These are phyloP conservation scores for Tausonia pullulans DNA, from an alignment of 1,284 basidiomycete genomes.

Conservation along the genomic window DNA sequence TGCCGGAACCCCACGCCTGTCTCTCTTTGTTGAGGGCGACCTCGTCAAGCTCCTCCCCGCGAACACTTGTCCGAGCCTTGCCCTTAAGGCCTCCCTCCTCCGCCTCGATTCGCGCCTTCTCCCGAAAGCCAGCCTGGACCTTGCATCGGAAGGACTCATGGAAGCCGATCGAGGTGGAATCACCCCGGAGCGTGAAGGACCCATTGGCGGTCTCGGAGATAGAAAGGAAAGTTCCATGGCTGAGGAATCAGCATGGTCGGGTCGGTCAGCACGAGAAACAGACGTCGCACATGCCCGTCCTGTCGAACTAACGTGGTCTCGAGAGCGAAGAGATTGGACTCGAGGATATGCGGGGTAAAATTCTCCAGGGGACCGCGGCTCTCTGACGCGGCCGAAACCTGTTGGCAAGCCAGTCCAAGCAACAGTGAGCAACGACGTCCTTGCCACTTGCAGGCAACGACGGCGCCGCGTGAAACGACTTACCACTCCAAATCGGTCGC, in stretches of 20 bases:
- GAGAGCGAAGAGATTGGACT: slow-evolving; percentile 3
- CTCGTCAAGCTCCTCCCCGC: slow-evolving; percentile 13
- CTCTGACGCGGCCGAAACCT: slow-evolving; percentile 13
- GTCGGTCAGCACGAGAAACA: neutral
- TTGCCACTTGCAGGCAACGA: neutral
- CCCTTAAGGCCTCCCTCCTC: slow-evolving; percentile 3
- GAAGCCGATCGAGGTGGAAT: slow-evolving; percentile 69
- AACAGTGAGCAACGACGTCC: neutral
- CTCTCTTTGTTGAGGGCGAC: slow-evolving; percentile 48
- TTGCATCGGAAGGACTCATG: slow-evolving; percentile 72
- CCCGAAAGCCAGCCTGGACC: slow-evolving; percentile 71
- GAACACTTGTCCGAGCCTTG: neutral
- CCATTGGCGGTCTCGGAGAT: slow-evolving; percentile 10
- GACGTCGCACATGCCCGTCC: neutral
- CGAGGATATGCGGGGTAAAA: slow-evolving; percentile 22
- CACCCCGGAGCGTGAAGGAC: slow-evolving; percentile 55
- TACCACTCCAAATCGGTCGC: slow-evolving; percentile 27
- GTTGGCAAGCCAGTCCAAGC: neutral
- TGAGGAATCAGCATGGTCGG: neutral
- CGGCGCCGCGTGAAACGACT: neutral
- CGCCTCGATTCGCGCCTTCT: slow-evolving; percentile 62
- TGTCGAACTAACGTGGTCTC: slow-evolving; percentile 9
- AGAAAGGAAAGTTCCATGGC: slow-evolving; percentile 16
- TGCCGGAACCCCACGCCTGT: slow-evolving; percentile 79
- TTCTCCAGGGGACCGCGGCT: slow-evolving; percentile 33